Base-by-base conservation (phyloP, 192 early-diverging fungal species). In the Podila horticola region DNA sequence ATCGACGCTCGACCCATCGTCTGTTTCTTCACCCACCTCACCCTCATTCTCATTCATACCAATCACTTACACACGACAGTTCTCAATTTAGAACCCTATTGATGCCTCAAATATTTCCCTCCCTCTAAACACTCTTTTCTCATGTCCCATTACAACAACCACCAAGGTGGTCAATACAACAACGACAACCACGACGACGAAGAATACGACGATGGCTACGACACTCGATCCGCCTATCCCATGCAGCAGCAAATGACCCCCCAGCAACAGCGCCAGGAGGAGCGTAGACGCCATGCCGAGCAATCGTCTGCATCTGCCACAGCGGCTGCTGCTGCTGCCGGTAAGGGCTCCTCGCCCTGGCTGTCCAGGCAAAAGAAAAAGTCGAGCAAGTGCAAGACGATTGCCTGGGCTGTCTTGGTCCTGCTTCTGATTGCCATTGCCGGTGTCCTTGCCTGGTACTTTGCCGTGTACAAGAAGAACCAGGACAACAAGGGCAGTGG, bases 381-480 rank as follows among this genome's bases (percentile, higher is more conserved):
- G 15, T 61, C 59, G 5, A 61, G 26, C 59, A 61, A 61, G 3
- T 31, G 30, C 59, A 61, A 61, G 26, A 61, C 26, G 26, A 61
- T 61, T 61, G 30, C 30, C 59, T 33, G 26, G 59, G 30, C 15
- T 19, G 26, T 26, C 29, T 19, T 24, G 15, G 29, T 15, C 59
- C 59, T 61, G 22, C 17, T 61, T 19, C 17, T 61, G 30, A 30
- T 61, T 61, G 59, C 59, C 15, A 26, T 61, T 15, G 59, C 59
- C 19, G 59, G 13, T 20, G 59, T 61, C 12, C 30, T 61, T 28
- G 59, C 59, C 29, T 61, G 59, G 59, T 61, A 61, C 30, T 61
- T 61, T 33, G 59, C 59, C 17, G 59, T 61, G 29, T 33, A 31
- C 59, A 61, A 61, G 29, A 61, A 61, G 59, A 59, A 59, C 24